Base-by-base conservation (phyloP, 2,329 filamentous ascomycete species). In the Microsporum canis region DNA sequence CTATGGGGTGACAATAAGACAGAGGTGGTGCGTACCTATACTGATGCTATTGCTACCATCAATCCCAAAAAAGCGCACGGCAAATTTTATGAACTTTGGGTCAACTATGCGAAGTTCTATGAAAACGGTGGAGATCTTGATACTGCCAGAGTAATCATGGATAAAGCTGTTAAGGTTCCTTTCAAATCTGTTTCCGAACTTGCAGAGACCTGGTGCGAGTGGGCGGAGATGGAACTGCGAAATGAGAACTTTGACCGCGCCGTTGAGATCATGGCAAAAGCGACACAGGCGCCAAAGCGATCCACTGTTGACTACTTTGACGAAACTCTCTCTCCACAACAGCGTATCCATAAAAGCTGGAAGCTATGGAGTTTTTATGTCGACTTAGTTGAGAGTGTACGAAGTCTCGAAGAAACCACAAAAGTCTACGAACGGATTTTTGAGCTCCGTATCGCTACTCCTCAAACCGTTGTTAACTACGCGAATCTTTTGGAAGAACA, bases 271-370 rank as follows among this genome's bases (percentile, higher is more conserved):
- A 96, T 99, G 91, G 89, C 89, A 45, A 97, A 96, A 74, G 94
- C 94, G 17, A 92, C 94, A 3, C 91, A 96, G 73, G 89, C 94
- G n/a, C 91, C 94, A 0, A 97, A 97, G 75, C 81, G 90, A 66
- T 96, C 92, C n/a, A 95, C 86, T 1, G 91, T 99, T n/a, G 94
- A 99, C 77, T 99, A 97, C 72, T 99, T 97, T 70, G 94, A 99
- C 72, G 95, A 99, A 72, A 90, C 84, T 0, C 78, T 99, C 5
- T 91, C 90, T 1, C 92, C 94, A 3, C 94, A 99, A 72, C 94
- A 97, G 77, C 84, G 95, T 64, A 89, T 99, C 2, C 94, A 99
- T 78, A 99, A 99, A 80, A 96, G 90, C 71, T 99, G 94, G 94
- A 99, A 97, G 73, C 77, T 99, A 8, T 99, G 94, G 94, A 96